phyloP scores from a whole-genome alignment of 257 asterid species.

The Solanum peruvianum region DNA sequence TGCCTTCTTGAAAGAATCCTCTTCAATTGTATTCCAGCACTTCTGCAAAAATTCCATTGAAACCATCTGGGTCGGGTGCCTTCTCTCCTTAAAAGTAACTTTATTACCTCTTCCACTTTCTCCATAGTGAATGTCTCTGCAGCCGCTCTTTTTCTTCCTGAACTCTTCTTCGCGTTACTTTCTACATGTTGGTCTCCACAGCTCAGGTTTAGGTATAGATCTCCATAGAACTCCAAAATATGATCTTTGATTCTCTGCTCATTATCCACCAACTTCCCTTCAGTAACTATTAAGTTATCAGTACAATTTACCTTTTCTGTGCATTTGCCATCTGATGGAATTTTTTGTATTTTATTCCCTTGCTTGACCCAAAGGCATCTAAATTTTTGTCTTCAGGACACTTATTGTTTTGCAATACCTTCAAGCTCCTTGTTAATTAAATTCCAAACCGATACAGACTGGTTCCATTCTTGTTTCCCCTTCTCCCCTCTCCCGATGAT shows the following conservation, averaged over 20 bases:
- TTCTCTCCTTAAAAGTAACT: not conserved
- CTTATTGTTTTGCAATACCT: not conserved
- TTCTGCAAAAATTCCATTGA: not conserved
- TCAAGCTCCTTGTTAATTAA: not conserved
- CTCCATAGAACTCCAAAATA: not conserved
- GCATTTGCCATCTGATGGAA: not conserved
- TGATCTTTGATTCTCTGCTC: not conserved
- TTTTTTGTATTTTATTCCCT: not conserved
- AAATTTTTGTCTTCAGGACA: not conserved
- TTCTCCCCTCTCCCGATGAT: not conserved
- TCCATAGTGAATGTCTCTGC: not conserved
- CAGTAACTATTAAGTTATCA: not conserved
- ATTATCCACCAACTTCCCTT: not conserved
- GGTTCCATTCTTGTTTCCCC: not conserved
- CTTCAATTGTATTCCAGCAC: not conserved
- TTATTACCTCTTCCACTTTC: not conserved
- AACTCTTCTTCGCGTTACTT: not conserved
- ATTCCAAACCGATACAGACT: not conserved
- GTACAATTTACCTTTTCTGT: not conserved
- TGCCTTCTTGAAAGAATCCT: not conserved
- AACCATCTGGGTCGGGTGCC: not conserved
- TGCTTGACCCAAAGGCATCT: not conserved
- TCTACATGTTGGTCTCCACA: not conserved
- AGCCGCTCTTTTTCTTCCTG: not conserved
- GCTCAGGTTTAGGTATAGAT: not conserved